Conservation (phyloP, 1,284 basidiomycete genomes). For the Psilocybe mexicana region DNA sequence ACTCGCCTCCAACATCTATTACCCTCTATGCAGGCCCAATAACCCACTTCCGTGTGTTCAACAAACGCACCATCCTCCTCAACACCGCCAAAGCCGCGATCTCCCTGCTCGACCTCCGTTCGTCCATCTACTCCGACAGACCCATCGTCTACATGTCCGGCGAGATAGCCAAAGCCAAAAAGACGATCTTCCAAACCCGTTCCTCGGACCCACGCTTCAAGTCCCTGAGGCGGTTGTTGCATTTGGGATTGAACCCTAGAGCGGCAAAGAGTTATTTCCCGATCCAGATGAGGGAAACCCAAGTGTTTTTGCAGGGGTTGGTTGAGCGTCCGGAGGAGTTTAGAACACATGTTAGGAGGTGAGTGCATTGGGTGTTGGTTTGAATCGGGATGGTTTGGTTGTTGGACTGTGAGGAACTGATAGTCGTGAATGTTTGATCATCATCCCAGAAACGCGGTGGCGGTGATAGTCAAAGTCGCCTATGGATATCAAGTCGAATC, state of each 20-base stretch:
- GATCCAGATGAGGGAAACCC: constrained; percentile 29
- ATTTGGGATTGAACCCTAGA: constrained; percentile 35
- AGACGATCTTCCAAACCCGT: constrained; percentile 25
- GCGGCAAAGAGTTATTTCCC: constrained; percentile 31
- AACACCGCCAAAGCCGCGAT: constrained; percentile 30
- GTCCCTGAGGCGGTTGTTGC: constrained; percentile 35
- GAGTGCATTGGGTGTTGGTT: background rate
- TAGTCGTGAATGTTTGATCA: background rate
- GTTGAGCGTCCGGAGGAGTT: constrained; percentile 30
- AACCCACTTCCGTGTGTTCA: constrained; percentile 25
- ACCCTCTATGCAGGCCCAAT: constrained; percentile 22
- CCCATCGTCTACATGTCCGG: constrained; percentile 27
- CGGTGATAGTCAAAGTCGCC: constrained; percentile 38
- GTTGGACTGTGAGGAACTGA: background rate
- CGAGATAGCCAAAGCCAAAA: constrained; percentile 20
- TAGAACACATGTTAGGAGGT: constrained; percentile 32
- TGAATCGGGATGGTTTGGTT: too few species aligned
- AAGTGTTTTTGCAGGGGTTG: constrained; percentile 31
- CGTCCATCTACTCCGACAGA: constrained; percentile 35
- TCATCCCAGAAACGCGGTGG: constrained; percentile 29
- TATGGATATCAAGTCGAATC: constrained; percentile 38
- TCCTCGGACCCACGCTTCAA: constrained; percentile 32
- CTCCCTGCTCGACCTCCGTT: constrained; percentile 35
- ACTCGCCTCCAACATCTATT: background rate
- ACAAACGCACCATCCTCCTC: constrained; percentile 31